Evolutionary conservation across 225 moss, liverwort and hornwort genomes (phyloP), one percentile per base, ranked within the genome.

Genomic region (Takakia lepidozioides): DNA sequence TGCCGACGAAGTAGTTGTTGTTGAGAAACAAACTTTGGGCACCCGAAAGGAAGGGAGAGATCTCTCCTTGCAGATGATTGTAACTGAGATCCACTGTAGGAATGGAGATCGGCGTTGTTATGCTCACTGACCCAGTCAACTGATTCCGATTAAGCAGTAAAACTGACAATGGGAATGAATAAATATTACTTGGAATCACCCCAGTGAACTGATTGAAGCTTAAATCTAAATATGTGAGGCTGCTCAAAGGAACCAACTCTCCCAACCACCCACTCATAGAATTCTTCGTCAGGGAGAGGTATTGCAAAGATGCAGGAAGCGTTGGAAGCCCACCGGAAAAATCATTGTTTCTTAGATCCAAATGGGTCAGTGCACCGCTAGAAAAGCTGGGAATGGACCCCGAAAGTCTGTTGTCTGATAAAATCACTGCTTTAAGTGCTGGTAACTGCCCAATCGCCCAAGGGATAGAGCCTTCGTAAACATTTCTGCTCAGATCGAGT

Each of bases 21-120:
- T 76, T 76, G 7, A 76, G 8, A 25, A 67, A 72, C 57, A 76
- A 68, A 67, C 53, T 76, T 45, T 72, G 76, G 0, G 67, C 22
- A 2, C 76, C 76, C 1, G 71, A 67, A 42, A 76, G 49, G 37
- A 63, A 64, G 0, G 71, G 67, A 4, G 63, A 52, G 16, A 76
- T 60, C 16, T 44, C 39, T 13, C 76, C 76, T 25, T 71, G 57
- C 44, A 76, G 9, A 1, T 29, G 63, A 13, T 76, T 76, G 1
- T 71, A 63, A 48, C 76, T 76, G 40, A 76, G 41, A 19, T 76
- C 76, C 45, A 76, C 76, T 2, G 67, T 60, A 9, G 63, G 49
- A 11, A 76, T 68, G 0, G 63, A 57, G 11, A 76, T 67, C 24
- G 52, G 25, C 0, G 49, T 39, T 0, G 60, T 60, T 10, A 76